Conservation (phyloP, 768 basidiomycete species). For the Trametes cubensis region DNA sequence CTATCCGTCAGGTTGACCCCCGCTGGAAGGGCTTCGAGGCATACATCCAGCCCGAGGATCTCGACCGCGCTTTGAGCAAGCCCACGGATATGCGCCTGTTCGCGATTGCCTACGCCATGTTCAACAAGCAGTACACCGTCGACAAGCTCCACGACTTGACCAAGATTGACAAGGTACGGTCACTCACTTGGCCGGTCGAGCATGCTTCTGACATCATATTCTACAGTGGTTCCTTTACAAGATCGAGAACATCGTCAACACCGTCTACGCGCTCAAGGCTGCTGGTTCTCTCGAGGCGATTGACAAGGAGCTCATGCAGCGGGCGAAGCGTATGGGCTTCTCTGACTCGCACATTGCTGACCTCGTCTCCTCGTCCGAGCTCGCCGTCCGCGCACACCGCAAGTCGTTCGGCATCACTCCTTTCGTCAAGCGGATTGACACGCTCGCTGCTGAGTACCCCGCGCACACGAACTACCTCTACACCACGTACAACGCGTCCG, state of each 20-base stretch:
- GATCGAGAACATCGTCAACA: conserved; percentile 96
- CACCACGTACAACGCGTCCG: conserved; percentile 96
- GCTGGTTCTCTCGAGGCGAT: conserved; percentile 71
- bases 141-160: conserved; percentile 91
- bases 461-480: conserved; percentile 99
- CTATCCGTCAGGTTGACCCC: conserved; percentile 96
- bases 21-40: conserved; percentile 96
- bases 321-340: conserved; percentile 94
- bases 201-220: not conserved
- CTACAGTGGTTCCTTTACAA: conserved; percentile 96
- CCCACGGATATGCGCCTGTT: conserved; percentile 97
- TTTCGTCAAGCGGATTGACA: conserved; percentile 99
- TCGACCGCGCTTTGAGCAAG: conserved; percentile 74
- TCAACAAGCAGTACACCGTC: conserved; percentile 87
- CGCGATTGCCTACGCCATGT: conserved; percentile 98
- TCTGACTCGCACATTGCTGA: conserved; percentile 91
- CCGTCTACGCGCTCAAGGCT: conserved; percentile 72
- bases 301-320: conserved; percentile 75
- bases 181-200: not conserved
- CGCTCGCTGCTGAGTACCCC: conserved; percentile 97
- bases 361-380: conserved; percentile 73
- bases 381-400: conserved; percentile 77
- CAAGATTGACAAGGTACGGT: conserved; percentile 90
- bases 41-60: conserved; percentile 84
- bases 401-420: conserved; percentile 90